Evolutionary conservation across 148 eudicot species (phyloP), one percentile per base, ranked within the genome.

Genomic region (Vaccinium macrocarpon): DNA sequence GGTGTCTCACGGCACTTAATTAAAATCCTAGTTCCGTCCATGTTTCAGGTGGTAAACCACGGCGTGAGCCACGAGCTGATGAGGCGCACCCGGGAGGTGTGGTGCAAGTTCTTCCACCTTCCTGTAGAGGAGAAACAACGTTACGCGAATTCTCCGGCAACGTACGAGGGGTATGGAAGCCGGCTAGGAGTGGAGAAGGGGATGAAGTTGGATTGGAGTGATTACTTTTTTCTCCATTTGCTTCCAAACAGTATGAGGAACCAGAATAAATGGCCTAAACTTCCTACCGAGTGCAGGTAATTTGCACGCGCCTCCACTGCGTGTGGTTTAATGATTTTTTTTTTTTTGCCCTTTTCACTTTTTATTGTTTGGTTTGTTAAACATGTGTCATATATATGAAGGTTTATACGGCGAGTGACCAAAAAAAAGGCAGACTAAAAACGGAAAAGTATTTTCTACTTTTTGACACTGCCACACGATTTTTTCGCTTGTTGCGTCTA

Each of bases 101-200:
- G 93, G 93, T 87, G 90, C n/a, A 82, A 84, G 84, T 91, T 91
- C 59, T 91, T 91, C 29, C 81, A 82, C 15, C 88, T 89, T 7
- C 90, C 93, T 23, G 8, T 80, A 10, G 91, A 83, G 64, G 88
- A 70, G 84, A 91, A 91, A 79, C 89, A 86, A 46, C 81, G 51
- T 1, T 88, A 89, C 72, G 93, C 91, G 1, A 91, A 91, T 55
- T 64, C 82, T 0, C 93, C 93, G 32, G 72, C 48, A 5, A 89
- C 91, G 0, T 91, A 91, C 74, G 93, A 89, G 64, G 93, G 93
- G 0, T 91, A 91, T 48, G 93, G 93, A 4, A 91, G 93, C 78
- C 79, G 93, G 35, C 83, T 91, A 0, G 93, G 93, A 6, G 90
- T 91, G 3, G 89, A 86, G 84, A 86, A 88, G 71, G 88, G 88